These are phyloP conservation scores for Trichomonas vaginalis DNA, from an alignment of 208 protist species.

Conservation along the genomic window DNA sequence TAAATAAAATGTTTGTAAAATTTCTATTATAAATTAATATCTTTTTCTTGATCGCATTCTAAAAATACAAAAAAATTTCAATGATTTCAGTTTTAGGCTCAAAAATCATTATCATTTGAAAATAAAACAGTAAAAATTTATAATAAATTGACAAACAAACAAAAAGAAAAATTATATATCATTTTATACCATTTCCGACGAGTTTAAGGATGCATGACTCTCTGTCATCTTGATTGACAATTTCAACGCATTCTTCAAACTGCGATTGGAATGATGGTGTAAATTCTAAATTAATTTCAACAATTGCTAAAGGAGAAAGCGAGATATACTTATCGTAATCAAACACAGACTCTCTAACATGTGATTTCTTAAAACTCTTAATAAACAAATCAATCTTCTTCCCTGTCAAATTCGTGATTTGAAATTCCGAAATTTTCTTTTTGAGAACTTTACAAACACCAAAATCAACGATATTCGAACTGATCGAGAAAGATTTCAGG, in stretches of 20 bases:
- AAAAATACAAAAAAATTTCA: no score
- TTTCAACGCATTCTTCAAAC: not conserved
- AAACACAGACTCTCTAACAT: not conserved
- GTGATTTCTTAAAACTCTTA: not conserved
- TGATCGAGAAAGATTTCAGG: not conserved
- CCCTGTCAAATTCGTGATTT: not conserved
- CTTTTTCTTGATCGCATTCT: no score
- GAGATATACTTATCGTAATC: not conserved
- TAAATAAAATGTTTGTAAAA: not conserved
- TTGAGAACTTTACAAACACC: not conserved
- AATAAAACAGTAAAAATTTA: no score
- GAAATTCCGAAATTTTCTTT: not conserved
- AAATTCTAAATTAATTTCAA: not conserved
- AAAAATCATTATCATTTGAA: no score
- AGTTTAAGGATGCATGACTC: not conserved
- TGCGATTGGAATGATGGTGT: not conserved
- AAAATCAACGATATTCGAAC: not conserved
- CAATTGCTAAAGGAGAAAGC: not conserved
- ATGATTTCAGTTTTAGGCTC: no score
- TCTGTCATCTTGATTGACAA: not conserved
- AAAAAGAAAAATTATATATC: not conserved
- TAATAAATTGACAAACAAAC: no score
- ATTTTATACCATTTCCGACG: not conserved
- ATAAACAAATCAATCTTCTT: not conserved
- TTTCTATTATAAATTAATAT: not conserved